Percentiles rank a stretch among this genome's conserved stretches.
These are phyloP conservation scores for Zoysia matrella DNA, from an alignment of 202 grass and related monocot genomes.

Conservation along the genomic window DNA sequence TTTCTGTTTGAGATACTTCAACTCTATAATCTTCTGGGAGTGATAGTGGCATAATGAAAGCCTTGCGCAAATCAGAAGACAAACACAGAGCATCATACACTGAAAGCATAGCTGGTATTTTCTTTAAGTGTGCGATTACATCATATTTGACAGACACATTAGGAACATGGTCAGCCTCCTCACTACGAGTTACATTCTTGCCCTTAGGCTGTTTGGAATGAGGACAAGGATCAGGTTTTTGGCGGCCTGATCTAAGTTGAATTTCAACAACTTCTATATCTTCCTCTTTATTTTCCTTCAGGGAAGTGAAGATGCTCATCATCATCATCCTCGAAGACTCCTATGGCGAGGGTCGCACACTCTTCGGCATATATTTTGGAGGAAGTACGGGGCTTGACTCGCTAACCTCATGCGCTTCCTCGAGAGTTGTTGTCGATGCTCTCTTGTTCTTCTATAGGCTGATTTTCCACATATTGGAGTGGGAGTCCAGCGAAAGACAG, in stretches of 20 bases:
- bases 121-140: constrained; percentile 18
- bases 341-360: background rate
- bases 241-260: background rate
- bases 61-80: constrained; percentile 4
- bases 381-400: too few species aligned
- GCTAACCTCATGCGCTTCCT: too few species aligned
- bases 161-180: background rate
- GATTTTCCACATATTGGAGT: background rate
- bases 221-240: background rate
- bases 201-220: background rate
- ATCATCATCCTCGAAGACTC: background rate
- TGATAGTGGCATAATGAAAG: background rate
- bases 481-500: too few species aligned
- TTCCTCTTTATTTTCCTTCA: background rate
- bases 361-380: too few species aligned
- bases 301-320: background rate
- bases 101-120: constrained; percentile 27
- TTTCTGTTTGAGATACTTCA: background rate
- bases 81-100: constrained; percentile 22
- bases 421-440: background rate
- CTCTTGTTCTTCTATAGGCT: background rate
- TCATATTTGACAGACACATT: constrained; percentile 17
- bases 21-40: constrained; percentile 20
- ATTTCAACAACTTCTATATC: background rate
- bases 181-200: background rate